Conservation (phyloP, 108 stramenopile genomes). For the Nannochloropsis salina region DNA sequence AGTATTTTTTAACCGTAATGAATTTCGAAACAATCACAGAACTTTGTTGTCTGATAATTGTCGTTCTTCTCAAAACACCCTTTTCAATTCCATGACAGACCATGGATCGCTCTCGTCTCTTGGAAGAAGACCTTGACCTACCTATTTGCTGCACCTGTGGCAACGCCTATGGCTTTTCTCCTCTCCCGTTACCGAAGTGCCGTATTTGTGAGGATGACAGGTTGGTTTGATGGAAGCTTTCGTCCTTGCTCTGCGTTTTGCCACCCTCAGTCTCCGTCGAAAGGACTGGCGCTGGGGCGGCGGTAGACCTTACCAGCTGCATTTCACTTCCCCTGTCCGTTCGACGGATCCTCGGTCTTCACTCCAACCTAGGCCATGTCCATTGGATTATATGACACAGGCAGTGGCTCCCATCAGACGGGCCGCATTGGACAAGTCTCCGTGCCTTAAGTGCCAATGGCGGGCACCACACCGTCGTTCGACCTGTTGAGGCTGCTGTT, state of each 20-base stretch:
- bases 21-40: no score
- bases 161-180: background rate
- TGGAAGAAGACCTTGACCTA: background rate
- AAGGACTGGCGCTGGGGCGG: no score
- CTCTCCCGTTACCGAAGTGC: background rate
- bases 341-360: no score
- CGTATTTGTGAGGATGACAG: background rate
- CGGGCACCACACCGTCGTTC: background rate
- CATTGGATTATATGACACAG: background rate
- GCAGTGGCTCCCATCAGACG: background rate
- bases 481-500: background rate
- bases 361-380: no score
- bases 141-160: background rate
- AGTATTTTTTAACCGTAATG: no score
- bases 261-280: no score
- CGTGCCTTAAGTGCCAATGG: background rate
- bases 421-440: background rate
- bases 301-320: no score
- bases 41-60: no score
- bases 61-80: no score
- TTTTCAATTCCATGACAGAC: no score
- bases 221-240: background rate
- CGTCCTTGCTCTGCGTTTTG: no score
- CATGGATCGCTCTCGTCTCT: background rate
- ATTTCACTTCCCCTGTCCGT: no score